These are phyloP conservation scores for Termitomyces sp. DNA, from an alignment of 768 basidiomycete species.

Conservation along the genomic window DNA sequence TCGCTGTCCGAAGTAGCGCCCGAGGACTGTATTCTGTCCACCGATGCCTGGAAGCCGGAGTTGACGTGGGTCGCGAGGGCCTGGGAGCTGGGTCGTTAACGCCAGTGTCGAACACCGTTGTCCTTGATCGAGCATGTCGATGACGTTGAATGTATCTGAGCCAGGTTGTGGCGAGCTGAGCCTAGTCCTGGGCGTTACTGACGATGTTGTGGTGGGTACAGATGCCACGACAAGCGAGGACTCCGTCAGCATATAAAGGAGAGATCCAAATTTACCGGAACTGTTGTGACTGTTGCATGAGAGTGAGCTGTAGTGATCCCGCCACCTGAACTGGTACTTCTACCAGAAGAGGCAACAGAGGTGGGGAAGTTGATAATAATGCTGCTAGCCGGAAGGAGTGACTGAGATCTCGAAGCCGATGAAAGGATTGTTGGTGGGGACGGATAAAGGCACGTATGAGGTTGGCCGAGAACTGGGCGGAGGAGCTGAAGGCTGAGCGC, in stretches of 20 bases:
- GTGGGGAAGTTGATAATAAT: conserved; percentile 18
- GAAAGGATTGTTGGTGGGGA: not conserved
- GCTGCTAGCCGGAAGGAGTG: not conserved
- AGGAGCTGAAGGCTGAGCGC: not conserved
- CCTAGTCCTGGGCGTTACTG: conserved; percentile 38
- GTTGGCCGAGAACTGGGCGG: not conserved
- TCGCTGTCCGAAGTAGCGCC: conserved; percentile 28
- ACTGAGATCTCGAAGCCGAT: not conserved
- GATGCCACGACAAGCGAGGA: conserved; percentile 38
- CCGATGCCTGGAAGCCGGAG: conserved; percentile 44
- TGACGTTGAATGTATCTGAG: conserved; percentile 58
- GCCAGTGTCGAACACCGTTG: conserved; percentile 60
- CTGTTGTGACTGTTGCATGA: conserved; percentile 9
- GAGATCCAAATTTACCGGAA: conserved; percentile 36
- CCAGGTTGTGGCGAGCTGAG: conserved; percentile 63
- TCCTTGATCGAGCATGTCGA: conserved; percentile 66
- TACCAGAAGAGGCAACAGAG: not conserved
- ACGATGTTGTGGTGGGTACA: conserved; percentile 22
- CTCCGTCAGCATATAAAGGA: conserved; percentile 43
- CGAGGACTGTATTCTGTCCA: conserved; percentile 15
- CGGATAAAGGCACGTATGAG: not conserved
- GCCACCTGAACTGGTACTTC: not conserved
- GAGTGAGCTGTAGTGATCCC: not conserved
- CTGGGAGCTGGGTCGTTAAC: conserved; percentile 34
- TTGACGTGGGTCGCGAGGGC: conserved; percentile 68